A percentile compares a stretch with the other conserved stretches of the same genome.
Evolutionary conservation across 768 basidiomycete genomes (phyloP).

Genomic region (Boletus barrowsii): DNA sequence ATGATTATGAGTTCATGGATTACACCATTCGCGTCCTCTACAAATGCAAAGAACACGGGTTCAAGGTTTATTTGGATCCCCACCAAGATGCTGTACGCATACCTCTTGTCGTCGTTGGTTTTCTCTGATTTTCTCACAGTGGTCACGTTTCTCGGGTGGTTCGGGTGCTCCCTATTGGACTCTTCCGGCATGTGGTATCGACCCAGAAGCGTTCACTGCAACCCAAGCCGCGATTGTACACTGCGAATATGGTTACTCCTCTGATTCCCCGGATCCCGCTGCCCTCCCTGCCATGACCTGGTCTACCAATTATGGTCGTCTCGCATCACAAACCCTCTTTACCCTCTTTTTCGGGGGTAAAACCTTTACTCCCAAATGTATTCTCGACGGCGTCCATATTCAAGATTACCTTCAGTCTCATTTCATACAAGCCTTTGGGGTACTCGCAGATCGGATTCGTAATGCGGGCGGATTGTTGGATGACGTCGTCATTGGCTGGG

Average conservation of each 20-base stretch:
- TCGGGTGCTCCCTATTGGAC: slow-evolving; percentile 97
- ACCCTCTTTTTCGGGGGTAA: slow-evolving; percentile 93
- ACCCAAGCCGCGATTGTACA: slow-evolving; percentile 87
- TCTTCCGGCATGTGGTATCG: slow-evolving; percentile 82
- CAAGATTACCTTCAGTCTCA: slow-evolving; percentile 84
- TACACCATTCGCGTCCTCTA: slow-evolving; percentile 84
- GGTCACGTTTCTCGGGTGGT: slow-evolving; percentile 94
- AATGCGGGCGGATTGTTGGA: slow-evolving; percentile 79
- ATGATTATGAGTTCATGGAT: slow-evolving; percentile 90
- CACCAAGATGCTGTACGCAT: slow-evolving; percentile 89
- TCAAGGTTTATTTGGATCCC: slow-evolving; percentile 90
- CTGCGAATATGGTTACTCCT: slow-evolving; percentile 70
- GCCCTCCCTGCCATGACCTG: slow-evolving; percentile 92
- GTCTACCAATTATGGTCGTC: slow-evolving; percentile 92
- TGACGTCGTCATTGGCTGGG: slow-evolving; percentile 93
- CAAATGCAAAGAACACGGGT: slow-evolving; percentile 90
- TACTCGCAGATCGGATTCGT: slow-evolving; percentile 70
- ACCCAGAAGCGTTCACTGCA: slow-evolving; percentile 79
- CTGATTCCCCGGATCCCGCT: slow-evolving; percentile 62
- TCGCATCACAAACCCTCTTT: slow-evolving; percentile 85
- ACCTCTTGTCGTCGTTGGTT: neutral
- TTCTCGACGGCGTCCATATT: slow-evolving; percentile 88
- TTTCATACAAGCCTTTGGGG: slow-evolving; percentile 71
- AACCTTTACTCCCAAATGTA: slow-evolving; percentile 85
- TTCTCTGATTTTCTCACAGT: slow-evolving; percentile 43